These are phyloP conservation scores for Hysterangium stoloniferum DNA, from an alignment of 768 basidiomycete species.

Conservation along the genomic window DNA sequence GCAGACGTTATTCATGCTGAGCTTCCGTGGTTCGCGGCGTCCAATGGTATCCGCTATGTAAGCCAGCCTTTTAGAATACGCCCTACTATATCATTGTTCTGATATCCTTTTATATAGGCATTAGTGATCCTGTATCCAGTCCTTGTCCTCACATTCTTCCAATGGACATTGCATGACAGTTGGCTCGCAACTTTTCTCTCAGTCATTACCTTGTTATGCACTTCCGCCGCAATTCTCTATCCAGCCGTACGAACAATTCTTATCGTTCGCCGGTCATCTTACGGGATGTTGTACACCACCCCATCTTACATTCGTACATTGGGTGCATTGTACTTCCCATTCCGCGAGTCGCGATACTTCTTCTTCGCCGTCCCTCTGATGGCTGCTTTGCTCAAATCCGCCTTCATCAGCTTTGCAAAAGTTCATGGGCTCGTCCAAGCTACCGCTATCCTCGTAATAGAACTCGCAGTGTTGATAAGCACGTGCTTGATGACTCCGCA, in stretches of 20 bases:
- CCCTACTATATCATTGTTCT: neutral
- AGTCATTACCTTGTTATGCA: constrained; percentile 51
- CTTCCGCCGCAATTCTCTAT: constrained; percentile 42
- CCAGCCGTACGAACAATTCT: constrained; percentile 43
- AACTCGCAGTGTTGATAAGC: constrained; percentile 48
- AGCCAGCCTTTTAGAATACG: constrained; percentile 22
- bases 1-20: constrained; percentile 15
- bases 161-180: constrained; percentile 87
- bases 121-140: constrained; percentile 64
- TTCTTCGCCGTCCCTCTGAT: constrained; percentile 53
- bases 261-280: constrained; percentile 32
- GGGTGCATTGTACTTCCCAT: constrained; percentile 58
- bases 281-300: constrained; percentile 32
- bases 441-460: constrained; percentile 56
- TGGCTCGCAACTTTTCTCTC: constrained; percentile 81
- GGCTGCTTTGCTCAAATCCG: constrained; percentile 56
- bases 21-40: constrained; percentile 7
- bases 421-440: constrained; percentile 60
- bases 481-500: constrained; percentile 43
- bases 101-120: constrained; percentile 31
- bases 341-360: constrained; percentile 59
- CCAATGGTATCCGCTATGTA: constrained; percentile 49
- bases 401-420: constrained; percentile 63
- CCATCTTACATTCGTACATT: constrained; percentile 32
- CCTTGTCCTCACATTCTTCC: constrained; percentile 73